phyloP scores from a whole-genome alignment of 2,329 filamentous ascomycete species.

The Ceratocystiopsis sp. region DNA sequence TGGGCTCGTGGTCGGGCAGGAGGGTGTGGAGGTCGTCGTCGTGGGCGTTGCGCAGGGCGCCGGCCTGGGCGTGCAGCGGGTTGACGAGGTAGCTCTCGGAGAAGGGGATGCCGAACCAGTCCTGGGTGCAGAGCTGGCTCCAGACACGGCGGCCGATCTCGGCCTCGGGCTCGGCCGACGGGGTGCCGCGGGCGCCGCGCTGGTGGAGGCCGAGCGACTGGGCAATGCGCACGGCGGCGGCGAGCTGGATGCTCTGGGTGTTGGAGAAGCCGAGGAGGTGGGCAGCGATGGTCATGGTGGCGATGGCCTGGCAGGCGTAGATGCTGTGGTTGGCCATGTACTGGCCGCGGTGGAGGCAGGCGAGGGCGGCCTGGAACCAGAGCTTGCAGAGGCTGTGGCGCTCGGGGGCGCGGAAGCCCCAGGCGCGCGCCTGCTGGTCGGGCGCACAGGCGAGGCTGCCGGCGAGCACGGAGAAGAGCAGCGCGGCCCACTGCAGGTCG shows the following conservation, averaged over 20 bases:
- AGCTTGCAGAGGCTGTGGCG: constrained; percentile 22
- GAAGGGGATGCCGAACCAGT: constrained; percentile 21
- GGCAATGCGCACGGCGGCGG: constrained; percentile 27
- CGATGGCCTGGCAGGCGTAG: constrained; percentile 27
- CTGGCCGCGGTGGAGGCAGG: constrained; percentile 27
- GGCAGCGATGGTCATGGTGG: constrained; percentile 28
- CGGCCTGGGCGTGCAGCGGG: constrained; percentile 18
- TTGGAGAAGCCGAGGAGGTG: constrained; percentile 31
- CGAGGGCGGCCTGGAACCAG: constrained; percentile 27
- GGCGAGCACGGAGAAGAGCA: constrained; percentile 26
- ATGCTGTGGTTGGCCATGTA: constrained; percentile 26
- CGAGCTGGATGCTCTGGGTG: constrained; percentile 26
- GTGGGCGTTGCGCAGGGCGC: constrained; percentile 18
- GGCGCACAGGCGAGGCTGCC: constrained; percentile 25
- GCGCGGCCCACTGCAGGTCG: constrained; percentile 26
- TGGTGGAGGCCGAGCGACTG: constrained; percentile 28
- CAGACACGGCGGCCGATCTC: constrained; percentile 20
- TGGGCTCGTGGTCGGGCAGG: constrained; percentile 10
- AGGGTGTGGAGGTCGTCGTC: constrained; percentile 12
- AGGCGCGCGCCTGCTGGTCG: constrained; percentile 16
- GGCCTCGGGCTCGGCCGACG: constrained; percentile 10
- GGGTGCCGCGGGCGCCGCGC: constrained; percentile 9
- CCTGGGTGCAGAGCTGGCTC: constrained; percentile 21
- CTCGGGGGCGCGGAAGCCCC: constrained; percentile 26
- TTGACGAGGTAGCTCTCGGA: constrained; percentile 22